These are phyloP conservation scores for Tetragonia tetragonoides DNA, from an alignment of 148 eudicot species.

Conservation along the genomic window DNA sequence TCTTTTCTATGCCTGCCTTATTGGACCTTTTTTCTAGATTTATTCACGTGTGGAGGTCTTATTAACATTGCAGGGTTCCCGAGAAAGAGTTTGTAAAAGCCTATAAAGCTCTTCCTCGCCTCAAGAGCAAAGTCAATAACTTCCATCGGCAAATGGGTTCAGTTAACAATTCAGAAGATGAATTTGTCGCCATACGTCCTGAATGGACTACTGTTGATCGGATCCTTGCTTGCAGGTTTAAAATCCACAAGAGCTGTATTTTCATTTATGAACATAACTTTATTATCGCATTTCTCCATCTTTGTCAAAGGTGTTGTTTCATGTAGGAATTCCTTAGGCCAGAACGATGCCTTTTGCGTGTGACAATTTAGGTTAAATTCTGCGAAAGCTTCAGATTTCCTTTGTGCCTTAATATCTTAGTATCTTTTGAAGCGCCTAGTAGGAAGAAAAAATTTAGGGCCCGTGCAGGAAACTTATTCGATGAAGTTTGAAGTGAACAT, in stretches of 20 bases:
- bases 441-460: background rate
- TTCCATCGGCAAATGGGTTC: slow-evolving; percentile 70
- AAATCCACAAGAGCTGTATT: slow-evolving; percentile 12
- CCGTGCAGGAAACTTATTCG: background rate
- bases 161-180: slow-evolving; percentile 68
- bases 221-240: slow-evolving; percentile 88
- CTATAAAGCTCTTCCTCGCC: slow-evolving; percentile 81
- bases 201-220: slow-evolving; percentile 99
- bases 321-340: slow-evolving; percentile 13
- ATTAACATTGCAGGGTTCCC: slow-evolving; percentile 63
- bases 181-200: slow-evolving; percentile 76
- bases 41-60: slow-evolving; percentile 14
- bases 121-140: slow-evolving; percentile 85
- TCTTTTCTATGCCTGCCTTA: background rate
- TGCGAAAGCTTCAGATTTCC: background rate
- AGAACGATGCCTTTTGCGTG: background rate
- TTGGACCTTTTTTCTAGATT: slow-evolving; percentile 2
- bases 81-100: slow-evolving; percentile 86
- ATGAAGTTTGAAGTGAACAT: background rate
- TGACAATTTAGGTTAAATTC: background rate
- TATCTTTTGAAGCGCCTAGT: background rate
- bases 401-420: background rate
- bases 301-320: background rate
- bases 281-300: slow-evolving; percentile 2
- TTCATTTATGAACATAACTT: background rate